A percentile compares a stretch with the other conserved stretches of the same genome.
These are phyloP conservation scores for Actinomucor elegans DNA, from an alignment of 371 early-diverging fungal species.

Conservation along the genomic window DNA sequence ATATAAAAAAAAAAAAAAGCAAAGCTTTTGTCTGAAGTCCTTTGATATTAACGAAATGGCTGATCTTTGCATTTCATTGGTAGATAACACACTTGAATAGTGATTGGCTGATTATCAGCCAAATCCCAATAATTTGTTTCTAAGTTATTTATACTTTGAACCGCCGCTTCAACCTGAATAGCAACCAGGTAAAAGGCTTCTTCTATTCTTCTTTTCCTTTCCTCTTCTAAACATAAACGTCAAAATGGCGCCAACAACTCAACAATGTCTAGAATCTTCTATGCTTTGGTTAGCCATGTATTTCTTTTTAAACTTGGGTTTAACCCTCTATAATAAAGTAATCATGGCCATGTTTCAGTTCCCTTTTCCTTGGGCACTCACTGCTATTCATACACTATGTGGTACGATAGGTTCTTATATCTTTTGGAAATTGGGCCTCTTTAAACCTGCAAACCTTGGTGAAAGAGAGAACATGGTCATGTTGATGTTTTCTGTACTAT, in stretches of 20 bases:
- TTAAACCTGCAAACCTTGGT: slow-evolving; percentile 60
- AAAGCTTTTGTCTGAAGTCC: too few relatives aligned
- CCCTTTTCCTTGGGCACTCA: slow-evolving; percentile 87
- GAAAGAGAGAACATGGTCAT: slow-evolving; percentile 71
- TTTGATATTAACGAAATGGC: too few relatives aligned
- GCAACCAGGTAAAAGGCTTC: too few relatives aligned
- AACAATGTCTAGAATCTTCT: slow-evolving; percentile 42
- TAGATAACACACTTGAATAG: too few relatives aligned
- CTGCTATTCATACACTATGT: slow-evolving; percentile 80
- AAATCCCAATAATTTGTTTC: too few relatives aligned
- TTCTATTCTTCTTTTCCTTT: too few relatives aligned
- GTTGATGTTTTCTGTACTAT: slow-evolving; percentile 80
- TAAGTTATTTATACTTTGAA: too few relatives aligned
- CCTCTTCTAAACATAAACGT: too few relatives aligned
- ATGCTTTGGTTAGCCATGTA: slow-evolving; percentile 71
- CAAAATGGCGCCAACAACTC: slow-evolving; percentile 8
- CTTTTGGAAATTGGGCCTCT: slow-evolving; percentile 55
- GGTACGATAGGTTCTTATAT: slow-evolving; percentile 66
- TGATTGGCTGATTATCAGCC: too few relatives aligned
- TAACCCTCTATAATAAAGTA: slow-evolving; percentile 87
- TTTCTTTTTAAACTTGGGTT: slow-evolving; percentile 75
- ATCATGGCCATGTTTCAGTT: slow-evolving; percentile 75
- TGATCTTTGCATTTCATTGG: too few relatives aligned
- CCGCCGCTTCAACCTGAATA: too few relatives aligned
- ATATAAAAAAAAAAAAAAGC: too few relatives aligned